Conservation (phyloP, 306 rosid species). For the Cyclanthera cordifolia region DNA sequence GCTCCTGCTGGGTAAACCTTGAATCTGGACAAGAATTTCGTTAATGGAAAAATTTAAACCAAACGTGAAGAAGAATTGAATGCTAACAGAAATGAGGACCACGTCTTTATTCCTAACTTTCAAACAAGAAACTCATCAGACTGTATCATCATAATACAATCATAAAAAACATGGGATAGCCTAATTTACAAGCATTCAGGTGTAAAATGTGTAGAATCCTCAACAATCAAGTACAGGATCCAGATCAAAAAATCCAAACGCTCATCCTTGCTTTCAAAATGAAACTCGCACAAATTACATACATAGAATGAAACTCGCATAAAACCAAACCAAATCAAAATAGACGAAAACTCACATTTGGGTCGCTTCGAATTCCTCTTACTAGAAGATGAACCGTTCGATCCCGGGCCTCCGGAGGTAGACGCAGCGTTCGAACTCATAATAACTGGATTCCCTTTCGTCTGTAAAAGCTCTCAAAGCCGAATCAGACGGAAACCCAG, state of each 20-base stretch:
- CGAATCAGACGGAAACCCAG: conserved; percentile 9
- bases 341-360: conserved; percentile 41
- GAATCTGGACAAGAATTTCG: conserved; percentile 44
- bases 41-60: not conserved
- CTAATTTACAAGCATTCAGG: not conserved
- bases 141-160: not conserved
- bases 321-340: not conserved
- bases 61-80: not conserved
- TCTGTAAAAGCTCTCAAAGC: not conserved
- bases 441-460: not conserved
- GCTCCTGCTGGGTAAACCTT: conserved; percentile 90
- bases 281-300: not conserved
- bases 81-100: not conserved
- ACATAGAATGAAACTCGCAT: not conserved
- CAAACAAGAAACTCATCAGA: not conserved
- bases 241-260: not conserved
- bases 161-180: not conserved
- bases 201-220: not conserved
- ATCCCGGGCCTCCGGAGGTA: conserved; percentile 59
- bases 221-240: not conserved
- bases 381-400: conserved; percentile 54
- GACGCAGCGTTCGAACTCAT: conserved; percentile 55
- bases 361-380: conserved; percentile 78
- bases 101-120: not conserved
- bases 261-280: not conserved